These are phyloP conservation scores for Prunus armeniaca DNA, from an alignment of 306 rosid species.

Conservation along the genomic window DNA sequence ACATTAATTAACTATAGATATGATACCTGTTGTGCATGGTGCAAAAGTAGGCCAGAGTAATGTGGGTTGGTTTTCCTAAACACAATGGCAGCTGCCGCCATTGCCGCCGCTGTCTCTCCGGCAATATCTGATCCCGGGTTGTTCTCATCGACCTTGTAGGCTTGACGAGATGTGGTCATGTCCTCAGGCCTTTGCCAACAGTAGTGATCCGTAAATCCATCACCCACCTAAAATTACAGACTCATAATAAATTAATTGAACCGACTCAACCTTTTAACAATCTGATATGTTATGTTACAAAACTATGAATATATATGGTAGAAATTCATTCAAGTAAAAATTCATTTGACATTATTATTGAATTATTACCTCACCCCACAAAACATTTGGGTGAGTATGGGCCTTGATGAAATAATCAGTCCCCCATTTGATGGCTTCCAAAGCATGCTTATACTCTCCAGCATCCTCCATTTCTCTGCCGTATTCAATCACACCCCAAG, in stretches of 20 bases:
- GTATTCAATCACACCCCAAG: constrained; percentile 76
- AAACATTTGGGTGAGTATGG: constrained; percentile 63
- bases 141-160: constrained; percentile 53
- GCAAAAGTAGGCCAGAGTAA: constrained; percentile 69
- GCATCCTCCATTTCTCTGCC: constrained; percentile 40
- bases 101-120: constrained; percentile 72
- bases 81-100: constrained; percentile 73
- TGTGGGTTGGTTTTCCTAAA: constrained; percentile 71
- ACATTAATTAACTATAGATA: constrained; percentile 3
- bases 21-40: constrained; percentile 73
- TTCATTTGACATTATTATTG: background rate
- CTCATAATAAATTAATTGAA: background rate
- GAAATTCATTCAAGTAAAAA: background rate
- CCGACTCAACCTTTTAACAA: background rate
- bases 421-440: constrained; percentile 91
- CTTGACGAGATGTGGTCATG: constrained; percentile 75
- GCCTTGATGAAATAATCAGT: constrained; percentile 90
- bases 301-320: background rate
- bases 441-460: constrained; percentile 66
- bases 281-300: background rate
- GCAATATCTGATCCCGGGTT: constrained; percentile 76
- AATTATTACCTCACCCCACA: constrained; percentile 62
- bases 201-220: constrained; percentile 77
- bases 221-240: constrained; percentile 60
- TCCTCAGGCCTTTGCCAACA: constrained; percentile 97